Evolutionary conservation across 257 asterid genomes (phyloP), one percentile per base, ranked within the genome.

Genomic region (Rauvolfia tetraphylla): DNA sequence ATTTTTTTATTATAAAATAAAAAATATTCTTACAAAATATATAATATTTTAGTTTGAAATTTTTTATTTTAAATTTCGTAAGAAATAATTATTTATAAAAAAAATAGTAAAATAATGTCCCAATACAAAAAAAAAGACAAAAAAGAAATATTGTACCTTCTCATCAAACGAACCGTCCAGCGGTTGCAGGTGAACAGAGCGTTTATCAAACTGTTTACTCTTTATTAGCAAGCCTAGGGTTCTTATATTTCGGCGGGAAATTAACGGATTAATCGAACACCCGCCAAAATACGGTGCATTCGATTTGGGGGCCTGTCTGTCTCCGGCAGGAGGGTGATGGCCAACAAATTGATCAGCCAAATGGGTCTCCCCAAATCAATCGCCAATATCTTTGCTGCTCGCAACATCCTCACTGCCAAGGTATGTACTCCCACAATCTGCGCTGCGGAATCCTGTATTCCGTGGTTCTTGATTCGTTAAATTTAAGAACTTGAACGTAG

Each of bases 381-480:
- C 20, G 82, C 96, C 77, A 83, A 92, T 86, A 79, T 90, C 13
- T 89, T 92, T 42, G 86, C 86, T 2, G 97, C 98, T 86, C 91
- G 98, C 49, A 89, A 86, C 79, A 88, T 92, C 87, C 71, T 84
- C 84, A 92, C 94, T 27, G 96, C 93, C 39, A 91, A 92, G 93
- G 97, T 89, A 56, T 62, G 39, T 20, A 38, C 27, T 36, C 2
- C 51, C 14, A 46, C 51, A 46, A 46, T n/a, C n/a, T n/a, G n/a
- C n/a, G n/a, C n/a, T n/a, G n/a, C n/a, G n/a, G 9, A 33, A 31
- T 62, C 68, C 12, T 31, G 23, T 11, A 53, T 31, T 42, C 22
- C 11, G 5, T 10, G 18, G 39, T 41, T 25, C 34, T 48, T 18
- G 57, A 27, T 70, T 23, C 33, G 2, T 29, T 46, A 51, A 53